A percentile compares a stretch with the other conserved stretches of the same genome.
Evolutionary conservation across 2,329 filamentous ascomycete species (phyloP).

Genomic region (Verticillium klebahnii): DNA sequence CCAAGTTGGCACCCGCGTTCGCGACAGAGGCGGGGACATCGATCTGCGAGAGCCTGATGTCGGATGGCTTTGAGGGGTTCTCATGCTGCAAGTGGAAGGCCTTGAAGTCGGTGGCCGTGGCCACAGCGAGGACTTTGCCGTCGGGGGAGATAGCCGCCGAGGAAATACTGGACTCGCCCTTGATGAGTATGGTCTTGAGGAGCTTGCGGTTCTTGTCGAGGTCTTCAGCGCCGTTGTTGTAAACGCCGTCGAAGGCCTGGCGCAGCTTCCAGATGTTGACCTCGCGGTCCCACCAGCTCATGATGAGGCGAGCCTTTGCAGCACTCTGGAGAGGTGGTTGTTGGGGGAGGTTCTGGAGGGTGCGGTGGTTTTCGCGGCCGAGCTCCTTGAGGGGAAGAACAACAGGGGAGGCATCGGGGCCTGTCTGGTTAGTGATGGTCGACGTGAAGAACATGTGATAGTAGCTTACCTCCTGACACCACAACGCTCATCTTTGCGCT

Average conservation of each 20-base stretch:
- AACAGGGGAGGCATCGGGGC: constrained; percentile 79
- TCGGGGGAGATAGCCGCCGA: constrained; percentile 67
- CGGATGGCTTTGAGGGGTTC: constrained; percentile 44
- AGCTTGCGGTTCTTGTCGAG: constrained; percentile 56
- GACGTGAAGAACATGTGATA: not conserved
- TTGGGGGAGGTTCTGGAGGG: constrained; percentile 80
- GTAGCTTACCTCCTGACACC: constrained; percentile 75
- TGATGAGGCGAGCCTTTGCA: constrained; percentile 66
- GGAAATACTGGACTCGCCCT: constrained; percentile 78
- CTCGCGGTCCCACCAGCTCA: constrained; percentile 90
- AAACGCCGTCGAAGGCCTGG: constrained; percentile 40
- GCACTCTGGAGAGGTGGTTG: constrained; percentile 69
- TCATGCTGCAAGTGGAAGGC: constrained; percentile 64
- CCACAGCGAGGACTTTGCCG: constrained; percentile 70
- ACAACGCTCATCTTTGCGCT: constrained; percentile 77
- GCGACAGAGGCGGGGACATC: constrained; percentile 54
- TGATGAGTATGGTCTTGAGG: constrained; percentile 62
- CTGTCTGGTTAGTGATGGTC: constrained; percentile 40
- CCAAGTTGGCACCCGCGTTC: constrained; percentile 59
- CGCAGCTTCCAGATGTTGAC: constrained; percentile 72
- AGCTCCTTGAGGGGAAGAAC: constrained; percentile 69
- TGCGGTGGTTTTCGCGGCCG: constrained; percentile 79
- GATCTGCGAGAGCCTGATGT: constrained; percentile 67
- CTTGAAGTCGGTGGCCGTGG: constrained; percentile 71
- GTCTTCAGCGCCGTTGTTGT: constrained; percentile 32